These are phyloP conservation scores for Rehmannia glutinosa DNA, from an alignment of 257 asterid species.

Conservation along the genomic window DNA sequence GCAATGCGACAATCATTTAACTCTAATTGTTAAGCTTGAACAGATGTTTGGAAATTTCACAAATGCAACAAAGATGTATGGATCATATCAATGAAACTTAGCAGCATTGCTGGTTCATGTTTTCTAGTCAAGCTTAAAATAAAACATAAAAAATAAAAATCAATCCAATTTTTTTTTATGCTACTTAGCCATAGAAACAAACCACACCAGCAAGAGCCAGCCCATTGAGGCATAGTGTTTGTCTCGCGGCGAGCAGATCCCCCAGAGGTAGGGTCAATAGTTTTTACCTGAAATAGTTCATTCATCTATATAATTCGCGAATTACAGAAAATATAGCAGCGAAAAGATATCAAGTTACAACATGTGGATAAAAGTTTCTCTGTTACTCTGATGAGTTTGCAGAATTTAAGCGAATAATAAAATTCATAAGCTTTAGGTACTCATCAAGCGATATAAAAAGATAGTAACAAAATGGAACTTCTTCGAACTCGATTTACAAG, in stretches of 20 bases:
- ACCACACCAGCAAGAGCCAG: conserved; percentile 97
- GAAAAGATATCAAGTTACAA: background rate
- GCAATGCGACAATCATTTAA: background rate
- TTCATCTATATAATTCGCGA: conserved; percentile 13
- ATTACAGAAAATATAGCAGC: background rate
- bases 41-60: background rate
- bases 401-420: too few relatives aligned
- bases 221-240: conserved; percentile 99
- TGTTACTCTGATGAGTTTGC: background rate
- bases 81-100: background rate
- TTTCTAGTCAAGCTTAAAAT: conserved; percentile 4
- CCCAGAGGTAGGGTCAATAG: conserved; percentile 61
- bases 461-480: background rate
- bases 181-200: conserved; percentile 14
- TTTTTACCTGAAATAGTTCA: conserved; percentile 53
- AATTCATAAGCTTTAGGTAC: background rate
- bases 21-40: background rate
- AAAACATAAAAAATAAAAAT: conserved; percentile 2
- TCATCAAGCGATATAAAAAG: conserved; percentile 1
- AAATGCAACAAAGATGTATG: background rate
- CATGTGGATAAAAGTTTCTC: background rate
- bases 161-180: conserved; percentile 7
- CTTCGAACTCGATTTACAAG: background rate
- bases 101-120: background rate
- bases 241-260: conserved; percentile 82